Conservation (phyloP, 345 rosid genomes). For the Eutrema heterophyllum region DNA sequence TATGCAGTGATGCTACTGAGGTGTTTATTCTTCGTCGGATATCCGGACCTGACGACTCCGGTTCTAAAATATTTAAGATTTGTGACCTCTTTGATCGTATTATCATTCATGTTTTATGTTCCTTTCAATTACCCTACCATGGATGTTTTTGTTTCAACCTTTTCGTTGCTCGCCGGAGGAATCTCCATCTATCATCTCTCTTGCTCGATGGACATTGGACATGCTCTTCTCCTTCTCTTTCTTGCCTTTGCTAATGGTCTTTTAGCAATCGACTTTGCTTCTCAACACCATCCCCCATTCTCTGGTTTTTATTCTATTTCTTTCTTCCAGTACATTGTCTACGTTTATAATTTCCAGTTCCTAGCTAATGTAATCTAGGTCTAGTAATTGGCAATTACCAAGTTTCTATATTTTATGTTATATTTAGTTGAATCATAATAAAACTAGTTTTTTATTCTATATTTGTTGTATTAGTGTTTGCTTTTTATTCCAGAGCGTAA, state of each 20-base stretch:
- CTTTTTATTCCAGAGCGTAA: too few species aligned
- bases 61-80: neutral
- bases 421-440: too few species aligned
- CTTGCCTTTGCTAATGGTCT: neutral
- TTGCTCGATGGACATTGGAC: conserved; percentile 8
- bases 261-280: neutral
- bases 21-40: neutral
- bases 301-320: neutral
- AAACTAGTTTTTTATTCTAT: too few species aligned
- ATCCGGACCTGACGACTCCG: neutral
- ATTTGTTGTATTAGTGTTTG: too few species aligned
- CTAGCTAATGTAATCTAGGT: neutral
- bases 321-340: neutral
- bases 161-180: conserved; percentile 3
- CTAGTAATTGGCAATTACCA: too few species aligned
- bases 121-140: conserved; percentile 2
- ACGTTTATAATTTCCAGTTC: neutral
- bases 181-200: conserved; percentile 3
- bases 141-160: neutral
- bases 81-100: neutral
- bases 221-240: neutral
- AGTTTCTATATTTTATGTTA: too few species aligned
- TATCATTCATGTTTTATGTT: neutral
- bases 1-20: neutral
- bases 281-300: neutral